Conservation (phyloP, 2,329 filamentous ascomycete genomes). For the Penicillium sp. region DNA sequence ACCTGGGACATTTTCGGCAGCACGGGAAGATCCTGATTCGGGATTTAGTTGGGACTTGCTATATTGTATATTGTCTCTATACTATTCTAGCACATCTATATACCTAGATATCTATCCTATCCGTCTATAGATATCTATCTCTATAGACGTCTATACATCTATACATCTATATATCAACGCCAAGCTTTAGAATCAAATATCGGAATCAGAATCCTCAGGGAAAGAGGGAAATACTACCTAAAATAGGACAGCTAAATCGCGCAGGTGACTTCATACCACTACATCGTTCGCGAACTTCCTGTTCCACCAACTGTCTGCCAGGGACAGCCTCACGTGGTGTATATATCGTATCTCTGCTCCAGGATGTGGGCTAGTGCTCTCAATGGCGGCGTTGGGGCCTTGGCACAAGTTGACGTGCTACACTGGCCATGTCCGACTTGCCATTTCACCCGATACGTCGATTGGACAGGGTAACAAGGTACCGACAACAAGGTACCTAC, state of each 20-base stretch:
- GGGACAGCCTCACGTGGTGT: conserved; percentile 7
- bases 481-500: not conserved
- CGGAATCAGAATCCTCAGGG: not conserved
- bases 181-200: not conserved
- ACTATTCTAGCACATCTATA: not conserved
- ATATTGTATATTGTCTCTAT: no score
- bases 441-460: conserved; percentile 1
- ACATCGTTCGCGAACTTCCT: not conserved
- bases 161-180: not conserved
- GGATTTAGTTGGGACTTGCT: not conserved
- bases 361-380: not conserved
- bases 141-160: not conserved
- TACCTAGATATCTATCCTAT: not conserved
- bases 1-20: conserved; percentile 13
- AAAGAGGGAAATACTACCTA: not conserved
- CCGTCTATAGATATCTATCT: not conserved
- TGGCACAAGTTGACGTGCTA: conserved; percentile 1
- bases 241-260: not conserved
- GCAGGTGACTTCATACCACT: conserved; percentile 3
- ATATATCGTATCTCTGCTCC: not conserved
- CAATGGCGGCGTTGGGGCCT: not conserved
- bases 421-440: not conserved
- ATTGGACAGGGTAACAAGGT: not conserved
- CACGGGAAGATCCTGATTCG: conserved; percentile 21
- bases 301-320: conserved; percentile 3